Conservation (phyloP, 164 flowering plant genomes). For the Chimonanthus salicifolius region DNA sequence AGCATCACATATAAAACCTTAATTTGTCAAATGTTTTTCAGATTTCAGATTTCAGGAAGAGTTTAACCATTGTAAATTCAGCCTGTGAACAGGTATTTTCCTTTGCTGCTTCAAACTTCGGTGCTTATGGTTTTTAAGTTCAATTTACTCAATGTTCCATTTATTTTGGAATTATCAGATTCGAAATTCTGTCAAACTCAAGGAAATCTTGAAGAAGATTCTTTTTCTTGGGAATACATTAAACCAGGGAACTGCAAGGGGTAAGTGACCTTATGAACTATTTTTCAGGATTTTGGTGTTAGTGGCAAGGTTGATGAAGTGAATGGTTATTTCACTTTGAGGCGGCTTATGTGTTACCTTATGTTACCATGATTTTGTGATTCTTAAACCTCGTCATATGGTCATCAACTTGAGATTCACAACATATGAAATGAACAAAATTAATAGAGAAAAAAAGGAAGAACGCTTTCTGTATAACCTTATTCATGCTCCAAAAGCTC, state of each 20-base stretch:
- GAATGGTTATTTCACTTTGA: neutral
- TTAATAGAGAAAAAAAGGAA: too few species aligned
- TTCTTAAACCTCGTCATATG: too few species aligned
- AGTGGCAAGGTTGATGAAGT: neutral
- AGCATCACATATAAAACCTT: neutral
- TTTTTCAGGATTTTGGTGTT: neutral
- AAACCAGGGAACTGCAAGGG: constrained; percentile 97
- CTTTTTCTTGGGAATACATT: constrained; percentile 78
- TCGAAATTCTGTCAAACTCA: constrained; percentile 64
- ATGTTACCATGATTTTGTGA: too few species aligned
- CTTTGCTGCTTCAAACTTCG: neutral
- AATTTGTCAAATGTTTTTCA: constrained; percentile 24
- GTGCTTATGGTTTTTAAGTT: neutral
- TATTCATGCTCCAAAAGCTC: neutral
- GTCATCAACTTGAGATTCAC: too few species aligned
- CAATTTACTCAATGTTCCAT: neutral
- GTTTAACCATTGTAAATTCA: constrained; percentile 61
- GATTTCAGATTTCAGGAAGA: constrained; percentile 76
- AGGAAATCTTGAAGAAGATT: constrained; percentile 85
- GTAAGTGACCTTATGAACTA: constrained; percentile 31
- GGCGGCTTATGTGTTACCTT: neutral
- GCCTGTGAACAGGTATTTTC: constrained; percentile 79
- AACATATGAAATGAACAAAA: too few species aligned
- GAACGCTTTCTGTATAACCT: neutral
- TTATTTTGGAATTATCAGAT: constrained; percentile 41